Percentiles rank a stretch among this genome's conserved stretches.
Evolutionary conservation across 2,329 filamentous ascomycete species (phyloP).

Genomic region (Talaromyces piceae): DNA sequence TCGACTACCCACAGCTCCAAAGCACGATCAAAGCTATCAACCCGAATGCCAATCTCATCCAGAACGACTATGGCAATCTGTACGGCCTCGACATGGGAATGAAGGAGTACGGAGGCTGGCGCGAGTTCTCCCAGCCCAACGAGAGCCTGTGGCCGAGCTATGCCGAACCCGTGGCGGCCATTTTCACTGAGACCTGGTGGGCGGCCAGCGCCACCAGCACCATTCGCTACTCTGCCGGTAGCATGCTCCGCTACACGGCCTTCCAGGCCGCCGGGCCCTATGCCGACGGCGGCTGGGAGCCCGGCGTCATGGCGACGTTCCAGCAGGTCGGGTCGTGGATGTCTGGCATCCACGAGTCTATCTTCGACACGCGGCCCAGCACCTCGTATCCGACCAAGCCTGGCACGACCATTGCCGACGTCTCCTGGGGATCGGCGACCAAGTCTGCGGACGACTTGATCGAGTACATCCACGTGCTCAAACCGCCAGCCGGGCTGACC

Average conservation of each 20-base stretch:
- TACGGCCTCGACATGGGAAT: slow-evolving; percentile 5
- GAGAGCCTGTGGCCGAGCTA: slow-evolving; percentile 4
- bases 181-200: slow-evolving; percentile 1
- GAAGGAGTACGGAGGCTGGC: slow-evolving; percentile 1
- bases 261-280: slow-evolving; percentile 2
- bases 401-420: background rate
- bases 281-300: slow-evolving; percentile 2
- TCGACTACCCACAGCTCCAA: background rate
- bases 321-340: slow-evolving; percentile 4
- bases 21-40: background rate
- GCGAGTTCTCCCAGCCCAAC: slow-evolving; percentile 3
- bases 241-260: slow-evolving; percentile 2
- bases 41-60: slow-evolving; percentile 1
- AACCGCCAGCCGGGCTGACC: slow-evolving; percentile 2
- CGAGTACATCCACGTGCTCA: slow-evolving; percentile 4
- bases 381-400: slow-evolving; percentile 3
- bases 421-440: slow-evolving; percentile 3
- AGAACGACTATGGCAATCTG: slow-evolving; percentile 3
- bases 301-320: slow-evolving; percentile 1
- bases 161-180: slow-evolving; percentile 2
- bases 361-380: slow-evolving; percentile 3
- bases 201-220: background rate
- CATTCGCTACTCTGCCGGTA: background rate
- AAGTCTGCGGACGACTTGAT: background rate
- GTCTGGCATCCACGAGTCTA: background rate